These are phyloP conservation scores for Polychaeton citri DNA, from an alignment of 2,329 filamentous ascomycete genomes.

Conservation along the genomic window DNA sequence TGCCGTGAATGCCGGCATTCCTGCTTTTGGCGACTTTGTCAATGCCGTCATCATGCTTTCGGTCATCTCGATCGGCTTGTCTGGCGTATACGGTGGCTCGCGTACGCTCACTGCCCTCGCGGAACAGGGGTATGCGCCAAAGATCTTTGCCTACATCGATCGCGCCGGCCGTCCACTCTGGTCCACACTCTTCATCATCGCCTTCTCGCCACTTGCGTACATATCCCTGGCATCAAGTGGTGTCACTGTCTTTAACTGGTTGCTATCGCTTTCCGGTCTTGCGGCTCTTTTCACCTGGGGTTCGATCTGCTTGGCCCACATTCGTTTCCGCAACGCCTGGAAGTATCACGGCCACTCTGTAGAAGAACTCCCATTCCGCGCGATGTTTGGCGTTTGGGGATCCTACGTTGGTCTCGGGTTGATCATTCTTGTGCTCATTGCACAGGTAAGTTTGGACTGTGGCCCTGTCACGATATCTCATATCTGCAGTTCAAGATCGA, in stretches of 20 bases:
- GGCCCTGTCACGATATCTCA: no score
- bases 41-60: slow-evolving; percentile 1
- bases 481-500: no score
- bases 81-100: slow-evolving; percentile 79
- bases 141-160: slow-evolving; percentile 47
- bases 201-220: slow-evolving; percentile 48
- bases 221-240: slow-evolving; percentile 37
- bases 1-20: slow-evolving; percentile 53
- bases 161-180: slow-evolving; percentile 46
- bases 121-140: slow-evolving; percentile 54
- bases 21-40: neutral
- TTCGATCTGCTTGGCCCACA: slow-evolving; percentile 51
- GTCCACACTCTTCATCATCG: slow-evolving; percentile 29
- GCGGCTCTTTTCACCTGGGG: slow-evolving; percentile 66
- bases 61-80: slow-evolving; percentile 83
- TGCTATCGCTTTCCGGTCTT: slow-evolving; percentile 58
- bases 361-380: slow-evolving; percentile 66
- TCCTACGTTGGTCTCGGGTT: slow-evolving; percentile 69
- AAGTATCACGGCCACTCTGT: slow-evolving; percentile 48
- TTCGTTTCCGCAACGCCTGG: slow-evolving; percentile 53
- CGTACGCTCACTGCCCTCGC: slow-evolving; percentile 81
- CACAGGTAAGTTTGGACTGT: slow-evolving; percentile 48
- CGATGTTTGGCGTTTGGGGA: slow-evolving; percentile 64
- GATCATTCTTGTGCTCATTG: slow-evolving; percentile 62
- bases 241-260: slow-evolving; percentile 46